Evolutionary conservation across 2,329 filamentous ascomycete genomes (phyloP).

Genomic region (Lachnellula occidentalis): DNA sequence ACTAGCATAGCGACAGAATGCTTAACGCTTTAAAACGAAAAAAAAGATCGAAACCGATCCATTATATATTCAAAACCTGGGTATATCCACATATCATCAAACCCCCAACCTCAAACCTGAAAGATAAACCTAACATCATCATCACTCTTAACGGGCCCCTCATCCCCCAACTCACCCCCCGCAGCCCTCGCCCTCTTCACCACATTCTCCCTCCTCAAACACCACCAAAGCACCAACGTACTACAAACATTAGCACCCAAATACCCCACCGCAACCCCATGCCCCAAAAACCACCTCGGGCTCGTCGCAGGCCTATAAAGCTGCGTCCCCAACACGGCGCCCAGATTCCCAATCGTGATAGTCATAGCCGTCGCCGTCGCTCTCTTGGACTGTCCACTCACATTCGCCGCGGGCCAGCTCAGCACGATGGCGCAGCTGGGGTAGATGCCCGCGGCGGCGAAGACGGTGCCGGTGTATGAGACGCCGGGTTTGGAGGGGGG

Average conservation of each 20-base stretch:
- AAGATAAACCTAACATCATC: conserved; percentile 51
- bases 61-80: not conserved
- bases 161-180: conserved; percentile 47
- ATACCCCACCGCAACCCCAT: conserved; percentile 62
- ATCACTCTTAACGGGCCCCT: conserved; percentile 51
- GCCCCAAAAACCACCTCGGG: conserved; percentile 60
- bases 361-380: conserved; percentile 65
- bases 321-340: conserved; percentile 64
- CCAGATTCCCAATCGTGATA: conserved; percentile 65
- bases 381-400: conserved; percentile 65
- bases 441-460: conserved; percentile 63
- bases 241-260: conserved; percentile 53
- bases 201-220: conserved; percentile 54
- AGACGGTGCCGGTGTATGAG: conserved; percentile 56
- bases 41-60: not conserved
- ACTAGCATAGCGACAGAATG: too few relatives aligned
- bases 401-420: conserved; percentile 67
- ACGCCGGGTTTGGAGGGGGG: conserved; percentile 46
- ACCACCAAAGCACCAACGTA: conserved; percentile 45
- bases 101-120: not conserved
- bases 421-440: conserved; percentile 58
- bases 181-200: conserved; percentile 40
- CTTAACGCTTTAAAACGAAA: too few relatives aligned
- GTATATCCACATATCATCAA: not conserved
- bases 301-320: conserved; percentile 56